Base-by-base conservation (phyloP, 352 stramenopile species). In the Phytopythium aichiense region DNA sequence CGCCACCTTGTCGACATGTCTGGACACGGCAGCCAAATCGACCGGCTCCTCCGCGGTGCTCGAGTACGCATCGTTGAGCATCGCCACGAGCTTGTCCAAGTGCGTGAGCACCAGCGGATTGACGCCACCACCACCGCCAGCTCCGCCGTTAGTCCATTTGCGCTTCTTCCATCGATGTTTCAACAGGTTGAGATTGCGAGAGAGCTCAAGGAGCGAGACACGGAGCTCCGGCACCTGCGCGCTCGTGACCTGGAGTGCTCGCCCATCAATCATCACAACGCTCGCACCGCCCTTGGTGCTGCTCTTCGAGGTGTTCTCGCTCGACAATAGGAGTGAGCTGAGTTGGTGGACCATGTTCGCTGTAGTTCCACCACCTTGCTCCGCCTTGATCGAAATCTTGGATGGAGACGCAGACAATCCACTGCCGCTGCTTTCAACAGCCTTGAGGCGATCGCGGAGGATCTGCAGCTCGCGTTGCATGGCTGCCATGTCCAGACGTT, bases 11-110 rank as follows among this genome's bases (percentile, higher is more conserved):
- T 92, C 78, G 8, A 90, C 76, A 25, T 87, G 71, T 25, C 31
- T 53, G 12, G 74, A 69, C 0, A 83, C 69, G 1, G 51, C 68
- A 2, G 69, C 57, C 5, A 88, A 54, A 42, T 94, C 84, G 1
- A 89, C 68, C 0, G 79, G 79, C 15, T 90, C 79, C 33, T 89
- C 65, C 0, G 80, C 77, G 18, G 79, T 84, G 4, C 61, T 60
- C 9, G 77, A 71, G 55, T 94, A 94, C 7, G 80, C 84, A n/a
- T 92, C 79, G 55, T 87, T 85, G 43, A 94, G 73, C 56, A 90
- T 73, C 1, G 67, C 46, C 25, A 88, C 66, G 11, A 94, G 65
- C 28, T 89, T 90, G 7, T 94, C 79, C 13, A 94, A 56, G 60
- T 91, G 84, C 16, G 81, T 73, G 49, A 77, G 81, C 18, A 87